Percentiles rank a stretch among this genome's conserved stretches.
Evolutionary conservation across 2,329 filamentous ascomycete genomes (phyloP).

Genomic region (Penicillium palitans): DNA sequence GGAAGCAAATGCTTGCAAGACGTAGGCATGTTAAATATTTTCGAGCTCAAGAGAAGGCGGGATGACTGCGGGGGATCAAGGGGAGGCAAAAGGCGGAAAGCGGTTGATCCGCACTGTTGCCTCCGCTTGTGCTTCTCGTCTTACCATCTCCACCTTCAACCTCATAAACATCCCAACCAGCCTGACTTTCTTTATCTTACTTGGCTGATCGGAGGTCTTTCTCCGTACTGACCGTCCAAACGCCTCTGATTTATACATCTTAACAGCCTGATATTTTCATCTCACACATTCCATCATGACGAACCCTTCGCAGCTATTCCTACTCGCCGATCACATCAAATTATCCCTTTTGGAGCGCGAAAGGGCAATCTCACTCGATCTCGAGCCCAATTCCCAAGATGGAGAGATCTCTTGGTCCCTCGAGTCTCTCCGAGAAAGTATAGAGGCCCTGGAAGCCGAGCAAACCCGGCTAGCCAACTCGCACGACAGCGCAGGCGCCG

Average conservation of each 20-base stretch:
- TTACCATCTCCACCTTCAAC: slow-evolving; percentile 13
- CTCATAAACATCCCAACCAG: not conserved
- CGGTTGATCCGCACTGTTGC: slow-evolving; percentile 24
- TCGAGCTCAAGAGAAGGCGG: slow-evolving; percentile 12
- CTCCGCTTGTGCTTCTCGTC: slow-evolving; percentile 15
- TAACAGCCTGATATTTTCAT: slow-evolving; percentile 4
- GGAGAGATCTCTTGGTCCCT: slow-evolving; percentile 85
- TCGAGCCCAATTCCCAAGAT: slow-evolving; percentile 79
- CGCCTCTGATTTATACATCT: not conserved
- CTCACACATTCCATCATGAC: slow-evolving; percentile 42
- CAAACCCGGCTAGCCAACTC: slow-evolving; percentile 61
- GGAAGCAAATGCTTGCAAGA: slow-evolving; percentile 4
- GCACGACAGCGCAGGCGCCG: slow-evolving; percentile 48
- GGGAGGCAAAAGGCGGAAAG: slow-evolving; percentile 23
- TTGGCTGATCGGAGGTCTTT: slow-evolving; percentile 11
- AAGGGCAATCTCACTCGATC: slow-evolving; percentile 76
- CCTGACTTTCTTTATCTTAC: not conserved
- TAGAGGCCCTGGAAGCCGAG: slow-evolving; percentile 68
- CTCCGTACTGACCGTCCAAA: slow-evolving; percentile 4
- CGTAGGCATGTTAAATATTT: not conserved
- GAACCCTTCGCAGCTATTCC: slow-evolving; percentile 73
- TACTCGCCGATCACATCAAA: slow-evolving; percentile 95
- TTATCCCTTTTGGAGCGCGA: slow-evolving; percentile 90
- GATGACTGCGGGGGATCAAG: slow-evolving; percentile 18
- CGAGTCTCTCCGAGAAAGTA: slow-evolving; percentile 78